Conservation (phyloP, 2,329 filamentous ascomycete species). For the Ceratocystis colombiana region DNA sequence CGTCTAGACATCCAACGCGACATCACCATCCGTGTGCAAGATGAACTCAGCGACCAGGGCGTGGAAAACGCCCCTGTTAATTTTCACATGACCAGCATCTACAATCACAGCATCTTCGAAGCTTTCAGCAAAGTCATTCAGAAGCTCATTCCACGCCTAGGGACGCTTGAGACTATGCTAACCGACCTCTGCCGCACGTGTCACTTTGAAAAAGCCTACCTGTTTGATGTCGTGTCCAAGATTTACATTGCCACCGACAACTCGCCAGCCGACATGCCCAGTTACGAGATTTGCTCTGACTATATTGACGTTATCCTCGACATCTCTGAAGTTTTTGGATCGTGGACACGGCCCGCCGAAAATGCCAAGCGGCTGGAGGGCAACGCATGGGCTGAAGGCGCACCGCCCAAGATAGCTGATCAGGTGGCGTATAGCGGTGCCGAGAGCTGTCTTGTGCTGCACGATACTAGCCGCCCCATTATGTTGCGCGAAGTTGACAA, state of each 20-base stretch:
- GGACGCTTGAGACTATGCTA: slow-evolving; percentile 84
- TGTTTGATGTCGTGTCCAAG: slow-evolving; percentile 95
- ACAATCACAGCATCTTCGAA: slow-evolving; percentile 97
- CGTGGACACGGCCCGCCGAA: slow-evolving; percentile 51
- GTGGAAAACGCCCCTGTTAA: slow-evolving; percentile 89
- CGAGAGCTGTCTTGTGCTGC: slow-evolving; percentile 58
- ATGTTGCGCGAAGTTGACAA: slow-evolving; percentile 60
- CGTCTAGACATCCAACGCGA: slow-evolving; percentile 93
- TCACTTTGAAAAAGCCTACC: slow-evolving; percentile 93
- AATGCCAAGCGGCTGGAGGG: slow-evolving; percentile 49
- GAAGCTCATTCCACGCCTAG: slow-evolving; percentile 86
- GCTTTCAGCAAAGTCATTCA: slow-evolving; percentile 98
- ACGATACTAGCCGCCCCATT: slow-evolving; percentile 53
- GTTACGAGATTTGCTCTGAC: slow-evolving; percentile 96
- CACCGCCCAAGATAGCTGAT: slow-evolving; percentile 44
- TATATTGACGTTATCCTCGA: slow-evolving; percentile 98
- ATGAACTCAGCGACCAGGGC: slow-evolving; percentile 86
- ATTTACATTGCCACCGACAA: slow-evolving; percentile 98
- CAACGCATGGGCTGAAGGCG: slow-evolving; percentile 46
- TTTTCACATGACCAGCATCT: slow-evolving; percentile 95
- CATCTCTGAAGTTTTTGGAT: slow-evolving; percentile 86
- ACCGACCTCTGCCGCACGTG: slow-evolving; percentile 90
- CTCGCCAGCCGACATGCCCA: slow-evolving; percentile 83
- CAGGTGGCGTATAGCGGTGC: slow-evolving; percentile 56
- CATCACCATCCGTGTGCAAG: slow-evolving; percentile 90